Percentiles rank a stretch among this genome's conserved stretches.
Evolutionary conservation across 140 eudicot genomes (phyloP).

Genomic region (Oenanthe javanica): DNA sequence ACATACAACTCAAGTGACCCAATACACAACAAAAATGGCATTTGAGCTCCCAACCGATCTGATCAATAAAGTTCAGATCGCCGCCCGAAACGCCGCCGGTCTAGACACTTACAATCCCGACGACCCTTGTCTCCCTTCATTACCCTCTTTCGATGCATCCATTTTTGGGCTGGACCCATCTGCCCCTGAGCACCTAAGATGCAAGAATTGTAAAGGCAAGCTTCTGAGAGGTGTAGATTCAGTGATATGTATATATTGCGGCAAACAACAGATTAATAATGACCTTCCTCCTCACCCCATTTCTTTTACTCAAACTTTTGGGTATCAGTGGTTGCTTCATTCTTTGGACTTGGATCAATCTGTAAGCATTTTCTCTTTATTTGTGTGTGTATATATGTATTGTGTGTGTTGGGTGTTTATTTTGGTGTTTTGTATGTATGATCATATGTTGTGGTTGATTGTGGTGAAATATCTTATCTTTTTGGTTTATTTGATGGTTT

Average conservation of each 20-base stretch:
- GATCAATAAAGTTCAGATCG: conserved; percentile 49
- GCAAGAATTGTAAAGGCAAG: conserved; percentile 53
- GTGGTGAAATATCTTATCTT: neutral
- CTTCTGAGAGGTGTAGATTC: conserved; percentile 65
- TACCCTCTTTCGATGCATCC: conserved; percentile 41
- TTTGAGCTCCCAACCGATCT: conserved; percentile 45
- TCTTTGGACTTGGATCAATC: conserved; percentile 70
- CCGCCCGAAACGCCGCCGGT: conserved; percentile 53
- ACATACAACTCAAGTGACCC: neutral
- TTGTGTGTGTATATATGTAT: neutral
- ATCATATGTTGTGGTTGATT: neutral
- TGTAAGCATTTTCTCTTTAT: conserved; percentile 27
- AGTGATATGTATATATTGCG: conserved; percentile 69
- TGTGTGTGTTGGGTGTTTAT: neutral
- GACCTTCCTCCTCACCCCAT: conserved; percentile 50
- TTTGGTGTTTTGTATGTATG: neutral
- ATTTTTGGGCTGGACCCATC: conserved; percentile 52
- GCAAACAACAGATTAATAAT: conserved; percentile 26
- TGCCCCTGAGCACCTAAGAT: conserved; percentile 38
- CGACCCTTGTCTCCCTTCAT: conserved; percentile 33
- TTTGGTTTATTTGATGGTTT: neutral
- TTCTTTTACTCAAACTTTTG: conserved; percentile 43
- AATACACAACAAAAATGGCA: conserved; percentile 23
- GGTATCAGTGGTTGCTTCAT: conserved; percentile 56
- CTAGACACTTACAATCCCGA: conserved; percentile 40